phyloP scores from a whole-genome alignment of 208 protist genomes.

The Wallacemonas sp. region DNA sequence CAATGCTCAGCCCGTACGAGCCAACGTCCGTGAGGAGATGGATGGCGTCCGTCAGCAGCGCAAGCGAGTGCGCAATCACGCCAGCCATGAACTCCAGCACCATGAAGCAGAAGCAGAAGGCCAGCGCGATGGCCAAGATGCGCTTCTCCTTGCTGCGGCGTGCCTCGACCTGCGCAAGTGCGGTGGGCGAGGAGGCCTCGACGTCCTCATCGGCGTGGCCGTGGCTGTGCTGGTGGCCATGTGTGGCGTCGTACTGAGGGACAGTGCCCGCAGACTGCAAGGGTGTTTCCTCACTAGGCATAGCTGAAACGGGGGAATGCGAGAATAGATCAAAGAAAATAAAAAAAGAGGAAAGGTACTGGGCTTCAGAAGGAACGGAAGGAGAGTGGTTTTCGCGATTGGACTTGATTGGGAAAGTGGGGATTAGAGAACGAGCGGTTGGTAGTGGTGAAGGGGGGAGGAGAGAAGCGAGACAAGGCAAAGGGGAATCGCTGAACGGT shows the following conservation, averaged over 20 bases:
- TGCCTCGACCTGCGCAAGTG: constrained; percentile 33
- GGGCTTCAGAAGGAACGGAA: no score
- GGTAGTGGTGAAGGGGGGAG: no score
- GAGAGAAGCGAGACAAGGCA: no score
- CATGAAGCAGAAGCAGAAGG: constrained; percentile 89
- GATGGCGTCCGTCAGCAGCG: constrained; percentile 90
- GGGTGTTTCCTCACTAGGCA: constrained; percentile 10
- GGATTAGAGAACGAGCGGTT: not conserved
- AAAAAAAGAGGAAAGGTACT: constrained; percentile 8
- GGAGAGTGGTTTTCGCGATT: no score
- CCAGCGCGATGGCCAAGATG: constrained; percentile 57
- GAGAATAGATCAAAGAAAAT: not conserved
- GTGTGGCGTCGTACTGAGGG: constrained; percentile 24
- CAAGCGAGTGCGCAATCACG: constrained; percentile 82
- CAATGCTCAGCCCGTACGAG: constrained; percentile 82
- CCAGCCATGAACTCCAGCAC: constrained; percentile 79
- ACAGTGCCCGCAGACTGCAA: constrained; percentile 8
- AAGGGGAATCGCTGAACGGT: no score
- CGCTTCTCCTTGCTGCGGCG: constrained; percentile 67
- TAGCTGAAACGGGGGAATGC: no score
- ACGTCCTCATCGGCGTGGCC: not conserved
- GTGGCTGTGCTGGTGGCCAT: constrained; percentile 2
- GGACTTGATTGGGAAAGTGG: no score
- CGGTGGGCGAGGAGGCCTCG: constrained; percentile 21
- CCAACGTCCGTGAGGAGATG: constrained; percentile 91